phyloP scores from a whole-genome alignment of 2,329 filamentous ascomycete species.

The Colletotrichum sansevieriae region DNA sequence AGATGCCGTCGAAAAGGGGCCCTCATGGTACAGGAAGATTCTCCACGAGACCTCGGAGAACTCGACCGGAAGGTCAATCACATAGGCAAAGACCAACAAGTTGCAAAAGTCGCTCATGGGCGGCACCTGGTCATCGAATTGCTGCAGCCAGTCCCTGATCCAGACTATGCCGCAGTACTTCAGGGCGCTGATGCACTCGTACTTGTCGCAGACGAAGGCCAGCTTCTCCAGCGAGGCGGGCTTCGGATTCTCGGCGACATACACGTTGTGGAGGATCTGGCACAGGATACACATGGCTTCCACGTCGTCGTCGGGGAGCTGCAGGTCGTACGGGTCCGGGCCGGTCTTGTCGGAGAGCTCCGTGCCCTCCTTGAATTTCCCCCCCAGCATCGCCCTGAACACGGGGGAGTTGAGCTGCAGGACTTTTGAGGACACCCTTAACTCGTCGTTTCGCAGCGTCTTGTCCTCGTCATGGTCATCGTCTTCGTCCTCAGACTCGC shows the following conservation, averaged over 20 bases:
- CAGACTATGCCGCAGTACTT: slow-evolving; percentile 42
- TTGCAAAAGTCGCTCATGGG: slow-evolving; percentile 40
- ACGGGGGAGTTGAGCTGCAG: slow-evolving; percentile 46
- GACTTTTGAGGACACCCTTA: slow-evolving; percentile 42
- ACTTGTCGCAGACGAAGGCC: slow-evolving; percentile 47
- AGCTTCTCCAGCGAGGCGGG: slow-evolving; percentile 47
- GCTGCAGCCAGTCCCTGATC: slow-evolving; percentile 40
- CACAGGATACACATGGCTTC: slow-evolving; percentile 49
- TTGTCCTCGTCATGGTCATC: slow-evolving; percentile 27
- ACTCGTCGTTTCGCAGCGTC: slow-evolving; percentile 22
- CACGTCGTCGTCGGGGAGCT: slow-evolving; percentile 49
- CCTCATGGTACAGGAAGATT: slow-evolving; percentile 40
- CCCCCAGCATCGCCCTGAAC: slow-evolving; percentile 46
- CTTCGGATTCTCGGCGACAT: slow-evolving; percentile 45
- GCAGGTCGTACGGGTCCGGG: slow-evolving; percentile 18
- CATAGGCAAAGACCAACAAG: slow-evolving; percentile 42
- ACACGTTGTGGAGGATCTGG: slow-evolving; percentile 48
- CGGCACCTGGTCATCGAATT: slow-evolving; percentile 32
- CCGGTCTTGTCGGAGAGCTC: slow-evolving; percentile 22
- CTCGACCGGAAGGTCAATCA: slow-evolving; percentile 37
- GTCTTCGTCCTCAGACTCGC: neutral
- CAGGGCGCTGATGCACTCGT: slow-evolving; percentile 41
- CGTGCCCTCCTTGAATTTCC: slow-evolving; percentile 44
- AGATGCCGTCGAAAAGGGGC: slow-evolving; percentile 34
- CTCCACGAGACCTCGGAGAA: slow-evolving; percentile 42